Percentiles rank a stretch among this genome's conserved stretches.
Conservation (phyloP, 2,329 filamentous ascomycete genomes). For the Fusarium praegraminearum region DNA sequence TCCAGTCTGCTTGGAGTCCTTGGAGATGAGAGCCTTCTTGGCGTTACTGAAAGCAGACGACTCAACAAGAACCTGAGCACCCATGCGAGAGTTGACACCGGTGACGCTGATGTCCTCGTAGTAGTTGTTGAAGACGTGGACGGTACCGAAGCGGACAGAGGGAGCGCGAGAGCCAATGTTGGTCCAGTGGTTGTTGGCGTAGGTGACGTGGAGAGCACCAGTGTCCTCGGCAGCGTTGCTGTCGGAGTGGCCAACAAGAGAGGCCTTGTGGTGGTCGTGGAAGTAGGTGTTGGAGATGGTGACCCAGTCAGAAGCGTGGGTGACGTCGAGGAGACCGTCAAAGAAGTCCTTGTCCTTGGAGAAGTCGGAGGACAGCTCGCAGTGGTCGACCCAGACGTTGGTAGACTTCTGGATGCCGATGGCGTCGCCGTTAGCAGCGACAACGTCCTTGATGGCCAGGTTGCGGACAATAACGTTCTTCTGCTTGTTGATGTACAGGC, state of each 20-base stretch:
- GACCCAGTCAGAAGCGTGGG: slow-evolving; percentile 72
- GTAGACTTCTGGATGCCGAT: slow-evolving; percentile 68
- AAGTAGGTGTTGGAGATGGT: slow-evolving; percentile 57
- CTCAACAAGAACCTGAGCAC: slow-evolving; percentile 70
- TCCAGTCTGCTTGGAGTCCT: slow-evolving; percentile 57
- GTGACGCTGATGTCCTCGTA: slow-evolving; percentile 57
- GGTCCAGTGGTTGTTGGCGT: slow-evolving; percentile 73
- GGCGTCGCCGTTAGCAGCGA: slow-evolving; percentile 67
- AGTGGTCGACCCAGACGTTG: slow-evolving; percentile 77
- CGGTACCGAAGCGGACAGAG: slow-evolving; percentile 74
- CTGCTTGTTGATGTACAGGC: slow-evolving; percentile 64
- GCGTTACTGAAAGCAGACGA: slow-evolving; percentile 63
- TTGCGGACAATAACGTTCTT: slow-evolving; percentile 73
- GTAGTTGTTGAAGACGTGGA: slow-evolving; percentile 68
- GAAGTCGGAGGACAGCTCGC: slow-evolving; percentile 70
- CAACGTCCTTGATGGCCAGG: slow-evolving; percentile 68
- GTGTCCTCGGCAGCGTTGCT: slow-evolving; percentile 68
- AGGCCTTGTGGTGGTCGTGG: slow-evolving; percentile 66
- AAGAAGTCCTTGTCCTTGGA: slow-evolving; percentile 76
- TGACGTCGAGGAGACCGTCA: slow-evolving; percentile 74
- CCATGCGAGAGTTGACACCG: slow-evolving; percentile 68
- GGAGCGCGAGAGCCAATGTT: slow-evolving; percentile 74
- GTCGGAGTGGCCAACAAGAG: slow-evolving; percentile 71
- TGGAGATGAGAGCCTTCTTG: slow-evolving; percentile 53
- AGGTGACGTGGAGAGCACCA: slow-evolving; percentile 72